Conservation (phyloP, 2,329 filamentous ascomycete genomes). For the Verticillium zaregamsianum region DNA sequence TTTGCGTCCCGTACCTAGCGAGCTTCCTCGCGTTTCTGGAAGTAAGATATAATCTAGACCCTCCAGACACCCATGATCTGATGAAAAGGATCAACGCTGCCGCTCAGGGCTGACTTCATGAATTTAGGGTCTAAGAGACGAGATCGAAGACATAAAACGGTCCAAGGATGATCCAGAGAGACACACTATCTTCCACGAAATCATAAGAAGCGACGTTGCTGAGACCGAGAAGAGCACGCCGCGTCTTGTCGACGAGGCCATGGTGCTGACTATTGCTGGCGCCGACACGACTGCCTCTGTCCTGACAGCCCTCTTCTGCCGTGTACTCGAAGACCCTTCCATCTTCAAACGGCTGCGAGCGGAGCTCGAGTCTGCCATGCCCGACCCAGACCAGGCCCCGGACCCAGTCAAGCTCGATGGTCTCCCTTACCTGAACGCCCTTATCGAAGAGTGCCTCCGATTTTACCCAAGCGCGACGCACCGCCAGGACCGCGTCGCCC, state of each 20-base stretch:
- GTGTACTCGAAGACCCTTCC: slow-evolving; percentile 25
- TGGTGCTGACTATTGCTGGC: slow-evolving; percentile 48
- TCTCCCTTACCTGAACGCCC: slow-evolving; percentile 42
- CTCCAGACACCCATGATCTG: too few species aligned
- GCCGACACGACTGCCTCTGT: slow-evolving; percentile 43
- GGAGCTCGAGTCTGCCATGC: slow-evolving; percentile 29
- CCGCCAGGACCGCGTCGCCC: slow-evolving; percentile 42
- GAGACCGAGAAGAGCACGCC: slow-evolving; percentile 26
- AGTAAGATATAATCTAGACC: too few species aligned
- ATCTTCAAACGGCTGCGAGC: slow-evolving; percentile 26
- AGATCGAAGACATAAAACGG: slow-evolving; percentile 4
- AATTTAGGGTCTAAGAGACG: too few species aligned
- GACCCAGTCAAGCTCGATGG: slow-evolving; percentile 25
- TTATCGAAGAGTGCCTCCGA: slow-evolving; percentile 47
- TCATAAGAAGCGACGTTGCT: slow-evolving; percentile 23
- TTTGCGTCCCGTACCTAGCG: too few species aligned
- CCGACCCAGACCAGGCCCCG: slow-evolving; percentile 21
- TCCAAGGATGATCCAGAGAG: slow-evolving; percentile 25
- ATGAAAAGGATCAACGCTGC: too few species aligned
- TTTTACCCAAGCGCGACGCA: slow-evolving; percentile 44
- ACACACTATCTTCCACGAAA: slow-evolving; percentile 31
- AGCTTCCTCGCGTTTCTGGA: too few species aligned
- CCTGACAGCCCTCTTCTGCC: slow-evolving; percentile 28
- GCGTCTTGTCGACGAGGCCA: slow-evolving; percentile 32
- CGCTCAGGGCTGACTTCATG: too few species aligned